These are phyloP conservation scores for Alternaria conjuncta DNA, from an alignment of 2,329 filamentous ascomycete genomes.

Conservation along the genomic window DNA sequence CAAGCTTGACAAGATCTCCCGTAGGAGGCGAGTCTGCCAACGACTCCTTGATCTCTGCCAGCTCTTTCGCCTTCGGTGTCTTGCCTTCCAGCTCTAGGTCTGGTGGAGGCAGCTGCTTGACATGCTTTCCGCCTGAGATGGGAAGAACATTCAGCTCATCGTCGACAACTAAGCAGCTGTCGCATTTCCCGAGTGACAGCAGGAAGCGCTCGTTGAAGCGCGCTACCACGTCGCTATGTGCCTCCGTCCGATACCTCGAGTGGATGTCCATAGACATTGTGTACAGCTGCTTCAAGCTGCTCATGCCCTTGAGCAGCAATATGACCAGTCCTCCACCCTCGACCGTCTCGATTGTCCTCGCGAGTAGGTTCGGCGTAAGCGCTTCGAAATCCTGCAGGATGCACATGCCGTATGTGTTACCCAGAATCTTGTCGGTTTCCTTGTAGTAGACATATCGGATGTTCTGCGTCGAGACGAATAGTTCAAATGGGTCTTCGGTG, in stretches of 20 bases:
- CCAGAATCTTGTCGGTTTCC: slow-evolving; percentile 97
- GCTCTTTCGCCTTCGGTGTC: slow-evolving; percentile 72
- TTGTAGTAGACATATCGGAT: slow-evolving; percentile 99
- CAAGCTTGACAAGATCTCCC: slow-evolving; percentile 81
- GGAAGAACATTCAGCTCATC: slow-evolving; percentile 97
- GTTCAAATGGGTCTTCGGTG: slow-evolving; percentile 91
- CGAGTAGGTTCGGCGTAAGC: slow-evolving; percentile 94
- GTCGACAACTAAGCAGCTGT: slow-evolving; percentile 93
- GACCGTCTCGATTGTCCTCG: slow-evolving; percentile 94
- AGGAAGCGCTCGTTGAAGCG: slow-evolving; percentile 98
- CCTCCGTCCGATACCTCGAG: slow-evolving; percentile 93
- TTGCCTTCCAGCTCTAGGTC: slow-evolving; percentile 76
- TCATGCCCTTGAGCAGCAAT: slow-evolving; percentile 93
- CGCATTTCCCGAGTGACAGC: slow-evolving; percentile 91
- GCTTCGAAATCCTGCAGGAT: slow-evolving; percentile 98
- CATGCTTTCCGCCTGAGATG: slow-evolving; percentile 92
- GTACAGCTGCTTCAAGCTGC: slow-evolving; percentile 94
- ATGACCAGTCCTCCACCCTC: slow-evolving; percentile 94
- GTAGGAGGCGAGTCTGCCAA: slow-evolving; percentile 85
- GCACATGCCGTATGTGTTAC: slow-evolving; percentile 98
- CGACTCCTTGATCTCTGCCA: slow-evolving; percentile 86
- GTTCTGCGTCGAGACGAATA: slow-evolving; percentile 94
- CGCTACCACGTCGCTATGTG: slow-evolving; percentile 91
- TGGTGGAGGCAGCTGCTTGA: slow-evolving; percentile 79
- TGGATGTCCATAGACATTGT: slow-evolving; percentile 98